A percentile compares a stretch with the other conserved stretches of the same genome.
Evolutionary conservation across 164 flowering plant genomes (phyloP).

Genomic region (Houttuynia cordata): DNA sequence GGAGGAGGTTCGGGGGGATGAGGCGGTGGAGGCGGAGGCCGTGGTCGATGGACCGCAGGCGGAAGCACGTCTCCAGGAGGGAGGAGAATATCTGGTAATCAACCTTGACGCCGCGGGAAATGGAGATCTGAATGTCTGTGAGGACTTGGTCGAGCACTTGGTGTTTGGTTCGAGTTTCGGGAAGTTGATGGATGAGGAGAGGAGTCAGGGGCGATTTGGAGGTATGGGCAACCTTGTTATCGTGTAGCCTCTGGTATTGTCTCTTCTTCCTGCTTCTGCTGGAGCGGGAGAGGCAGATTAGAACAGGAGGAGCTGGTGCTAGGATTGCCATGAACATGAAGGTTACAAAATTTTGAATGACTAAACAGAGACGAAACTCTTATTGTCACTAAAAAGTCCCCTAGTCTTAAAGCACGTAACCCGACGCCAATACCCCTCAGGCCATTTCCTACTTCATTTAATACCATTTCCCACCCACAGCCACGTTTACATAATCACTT

Average conservation of each 20-base stretch:
- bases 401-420: no score
- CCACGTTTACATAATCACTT: no score
- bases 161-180: slow-evolving; percentile 28
- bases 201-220: slow-evolving; percentile 49
- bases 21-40: slow-evolving; percentile 45
- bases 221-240: slow-evolving; percentile 1
- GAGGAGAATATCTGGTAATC: slow-evolving; percentile 51
- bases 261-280: slow-evolving; percentile 4
- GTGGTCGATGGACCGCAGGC: slow-evolving; percentile 31
- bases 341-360: no score
- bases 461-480: no score
- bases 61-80: slow-evolving; percentile 65
- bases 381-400: no score
- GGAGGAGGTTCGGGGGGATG: slow-evolving; percentile 45
- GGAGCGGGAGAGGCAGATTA: slow-evolving; percentile 7
- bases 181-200: slow-evolving; percentile 28
- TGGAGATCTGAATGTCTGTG: slow-evolving; percentile 38
- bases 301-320: no score
- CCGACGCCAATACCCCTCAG: no score
- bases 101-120: slow-evolving; percentile 32
- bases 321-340: no score
- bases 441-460: no score
- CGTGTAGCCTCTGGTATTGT: slow-evolving; percentile 8
- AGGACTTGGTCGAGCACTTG: slow-evolving; percentile 54
- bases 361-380: no score